Evolutionary conservation across 2,329 filamentous ascomycete species (phyloP), one percentile per base, ranked within the genome.

Genomic region (Monosporascus ibericus): DNA sequence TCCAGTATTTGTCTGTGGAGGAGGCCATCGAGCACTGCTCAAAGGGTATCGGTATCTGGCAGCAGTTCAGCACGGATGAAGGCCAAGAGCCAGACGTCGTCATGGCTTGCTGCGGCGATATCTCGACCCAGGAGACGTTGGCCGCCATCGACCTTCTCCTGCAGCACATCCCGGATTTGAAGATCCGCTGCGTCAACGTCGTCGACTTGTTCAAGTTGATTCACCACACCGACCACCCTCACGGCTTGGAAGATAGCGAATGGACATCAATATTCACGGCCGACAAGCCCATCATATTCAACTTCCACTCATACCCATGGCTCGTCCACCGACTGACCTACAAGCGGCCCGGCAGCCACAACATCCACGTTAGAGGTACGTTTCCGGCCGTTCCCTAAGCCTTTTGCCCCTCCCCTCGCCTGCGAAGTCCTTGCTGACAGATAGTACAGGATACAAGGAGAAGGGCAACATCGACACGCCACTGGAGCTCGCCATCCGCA

Each of bases 381-480:
- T 17, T 79, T 7, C 50, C 3, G 30, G 11, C 30, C 7, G 2
- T 37, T n/a, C 9, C 18, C 34, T 48, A 17, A 27, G 15, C 9
- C 8, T n/a, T 39, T 8, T 20, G 14, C 34, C 47, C 47, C 38
- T n/a, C n/a, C n/a, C 20, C 9, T 18, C 22, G 14, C 30, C 30
- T 9, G 11, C 11, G 9, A 34, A 9, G 30, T 14, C 9, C 30
- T 34, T 37, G 24, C 52, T 54, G 11, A 48, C 48, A 36, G 22
- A 5, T 24, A 27, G 9, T 4, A 24, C 42, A 58, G 58, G 88
- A 1, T 92, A 91, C 75, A 84, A 80, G 64, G 87, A 92, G 74
- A 91, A 92, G 78, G 88, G 88, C 47, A 92, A 91, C 67, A 91
- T 91, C 60, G 86, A 92, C 66, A 91, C 88, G 0, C 88, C 87